Percentiles rank a stretch among this genome's conserved stretches.
Conservation (phyloP, 495 filamentous ascomycete species). For the Hypoxylon intermedium region DNA sequence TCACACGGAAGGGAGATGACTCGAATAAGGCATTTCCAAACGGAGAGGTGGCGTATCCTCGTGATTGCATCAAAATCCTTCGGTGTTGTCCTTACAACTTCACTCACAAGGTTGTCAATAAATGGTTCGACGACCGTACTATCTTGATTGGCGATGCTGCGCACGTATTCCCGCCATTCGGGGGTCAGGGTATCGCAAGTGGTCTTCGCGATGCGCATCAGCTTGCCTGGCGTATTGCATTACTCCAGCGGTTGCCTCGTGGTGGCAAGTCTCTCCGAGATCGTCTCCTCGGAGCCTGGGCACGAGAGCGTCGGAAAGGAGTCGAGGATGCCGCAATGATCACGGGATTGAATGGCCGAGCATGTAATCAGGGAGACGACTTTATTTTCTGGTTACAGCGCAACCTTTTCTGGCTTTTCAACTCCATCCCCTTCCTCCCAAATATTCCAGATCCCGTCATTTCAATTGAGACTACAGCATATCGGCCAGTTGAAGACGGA, state of each 20-base stretch:
- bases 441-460: constrained; percentile 9
- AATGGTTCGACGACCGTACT: constrained; percentile 55
- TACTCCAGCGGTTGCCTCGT: constrained; percentile 40
- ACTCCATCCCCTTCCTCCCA: constrained; percentile 21
- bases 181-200: constrained; percentile 61
- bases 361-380: constrained; percentile 36
- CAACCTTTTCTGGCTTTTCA: constrained; percentile 15
- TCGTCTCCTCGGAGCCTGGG: constrained; percentile 34
- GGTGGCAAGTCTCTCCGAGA: constrained; percentile 8
- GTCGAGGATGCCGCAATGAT: constrained; percentile 33
- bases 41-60: constrained; percentile 50
- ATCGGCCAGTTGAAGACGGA: constrained; percentile 27
- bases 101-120: constrained; percentile 57
- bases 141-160: constrained; percentile 61
- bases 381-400: constrained; percentile 28
- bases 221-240: constrained; percentile 57
- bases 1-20: constrained; percentile 34
- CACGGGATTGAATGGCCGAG: constrained; percentile 37
- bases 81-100: constrained; percentile 60
- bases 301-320: constrained; percentile 34
- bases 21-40: constrained; percentile 16
- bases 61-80: constrained; percentile 57
- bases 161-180: constrained; percentile 64
- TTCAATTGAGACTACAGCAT: constrained; percentile 27
- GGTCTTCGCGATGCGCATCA: constrained; percentile 49